A percentile compares a stretch with the other conserved stretches of the same genome.
Conservation (phyloP, 2,329 filamentous ascomycete genomes). For the Claviceps digitariae region DNA sequence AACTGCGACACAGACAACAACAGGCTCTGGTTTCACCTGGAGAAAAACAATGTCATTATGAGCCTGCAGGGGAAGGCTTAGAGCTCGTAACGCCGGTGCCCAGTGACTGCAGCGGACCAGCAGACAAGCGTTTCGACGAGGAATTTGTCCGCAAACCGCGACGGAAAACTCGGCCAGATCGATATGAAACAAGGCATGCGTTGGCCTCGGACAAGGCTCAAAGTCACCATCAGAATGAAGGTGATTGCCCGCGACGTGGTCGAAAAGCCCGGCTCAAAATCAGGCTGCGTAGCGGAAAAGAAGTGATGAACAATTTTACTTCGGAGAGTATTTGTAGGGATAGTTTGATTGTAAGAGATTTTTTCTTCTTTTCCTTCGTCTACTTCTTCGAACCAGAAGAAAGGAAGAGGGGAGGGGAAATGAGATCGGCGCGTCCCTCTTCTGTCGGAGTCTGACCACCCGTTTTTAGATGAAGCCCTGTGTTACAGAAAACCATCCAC, state of each 20-base stretch:
- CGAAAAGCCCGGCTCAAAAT: constrained; percentile 9
- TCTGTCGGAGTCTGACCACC: neutral
- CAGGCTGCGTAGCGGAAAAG: constrained; percentile 23
- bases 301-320: constrained; percentile 41
- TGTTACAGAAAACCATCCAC: neutral
- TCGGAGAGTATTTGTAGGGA: constrained; percentile 19
- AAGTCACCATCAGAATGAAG: neutral
- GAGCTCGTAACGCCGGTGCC: neutral
- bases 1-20: neutral
- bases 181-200: constrained; percentile 6
- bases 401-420: neutral
- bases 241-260: neutral
- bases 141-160: constrained; percentile 8
- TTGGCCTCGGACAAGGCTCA: neutral
- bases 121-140: neutral
- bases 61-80: neutral
- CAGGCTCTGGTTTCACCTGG: neutral
- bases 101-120: neutral
- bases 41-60: neutral
- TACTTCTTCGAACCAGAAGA: neutral
- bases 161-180: constrained; percentile 9
- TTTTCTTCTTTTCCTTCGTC: neutral
- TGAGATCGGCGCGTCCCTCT: neutral
- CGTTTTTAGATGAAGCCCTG: constrained; percentile 2
- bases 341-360: constrained; percentile 2